Evolutionary conservation across 2,329 filamentous ascomycete genomes (phyloP).

Genomic region (Cladosporium sp.): DNA sequence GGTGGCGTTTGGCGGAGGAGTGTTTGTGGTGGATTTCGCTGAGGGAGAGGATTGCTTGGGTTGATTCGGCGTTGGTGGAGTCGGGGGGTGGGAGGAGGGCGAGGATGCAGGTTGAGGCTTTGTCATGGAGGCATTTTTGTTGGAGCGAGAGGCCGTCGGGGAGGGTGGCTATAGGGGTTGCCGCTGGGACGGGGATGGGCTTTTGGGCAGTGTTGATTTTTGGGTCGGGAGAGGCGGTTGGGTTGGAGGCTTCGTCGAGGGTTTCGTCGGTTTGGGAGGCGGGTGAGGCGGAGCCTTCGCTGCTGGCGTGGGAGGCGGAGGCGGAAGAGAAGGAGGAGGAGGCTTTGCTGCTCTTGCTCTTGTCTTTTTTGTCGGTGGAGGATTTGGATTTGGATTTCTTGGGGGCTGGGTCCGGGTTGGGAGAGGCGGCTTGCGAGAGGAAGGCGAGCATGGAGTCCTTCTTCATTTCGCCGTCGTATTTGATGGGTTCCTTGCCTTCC

Average conservation of each 20-base stretch:
- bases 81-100: constrained; percentile 59
- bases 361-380: constrained; percentile 43
- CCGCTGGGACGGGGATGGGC: constrained; percentile 48
- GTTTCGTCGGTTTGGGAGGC: constrained; percentile 48
- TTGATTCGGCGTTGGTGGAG: constrained; percentile 34
- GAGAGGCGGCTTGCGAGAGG: constrained; percentile 69
- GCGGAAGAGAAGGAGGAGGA: constrained; percentile 48
- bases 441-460: constrained; percentile 79
- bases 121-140: constrained; percentile 66
- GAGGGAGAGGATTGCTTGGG: constrained; percentile 53
- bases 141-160: constrained; percentile 59
- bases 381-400: constrained; percentile 35
- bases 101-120: constrained; percentile 78
- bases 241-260: constrained; percentile 42
- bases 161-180: constrained; percentile 61
- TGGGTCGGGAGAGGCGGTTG: constrained; percentile 53
- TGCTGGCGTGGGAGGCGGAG: constrained; percentile 48
- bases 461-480: constrained; percentile 79
- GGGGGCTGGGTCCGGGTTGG: constrained; percentile 71
- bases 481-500: constrained; percentile 60
- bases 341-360: constrained; percentile 39
- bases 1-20: constrained; percentile 56
- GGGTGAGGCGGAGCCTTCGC: constrained; percentile 43
- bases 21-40: constrained; percentile 75
- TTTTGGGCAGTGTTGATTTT: constrained; percentile 40